Conservation (phyloP, 2,329 filamentous ascomycete species). For the Diaporthe australafricana region DNA sequence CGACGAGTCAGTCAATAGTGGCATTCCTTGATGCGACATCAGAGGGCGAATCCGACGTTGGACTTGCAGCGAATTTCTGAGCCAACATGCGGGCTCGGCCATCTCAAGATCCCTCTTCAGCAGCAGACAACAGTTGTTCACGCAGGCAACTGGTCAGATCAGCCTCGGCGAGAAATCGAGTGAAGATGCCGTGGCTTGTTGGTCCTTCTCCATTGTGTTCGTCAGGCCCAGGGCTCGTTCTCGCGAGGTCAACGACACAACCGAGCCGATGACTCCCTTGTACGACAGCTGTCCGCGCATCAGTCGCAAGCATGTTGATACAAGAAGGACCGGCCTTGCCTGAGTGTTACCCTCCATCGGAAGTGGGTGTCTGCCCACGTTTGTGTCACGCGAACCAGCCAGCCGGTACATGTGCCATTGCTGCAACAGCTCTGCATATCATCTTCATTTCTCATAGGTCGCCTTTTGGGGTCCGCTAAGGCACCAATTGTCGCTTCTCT, state of each 20-base stretch:
- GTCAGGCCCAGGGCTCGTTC: background rate
- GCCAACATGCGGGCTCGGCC: background rate
- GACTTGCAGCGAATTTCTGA: background rate
- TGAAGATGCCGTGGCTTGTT: background rate
- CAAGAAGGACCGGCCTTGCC: background rate
- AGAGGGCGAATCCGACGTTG: background rate
- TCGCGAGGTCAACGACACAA: background rate
- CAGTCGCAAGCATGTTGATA: background rate
- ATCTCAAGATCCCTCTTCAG: background rate
- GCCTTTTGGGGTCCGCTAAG: conserved; percentile 1
- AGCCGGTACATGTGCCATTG: background rate
- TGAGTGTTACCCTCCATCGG: background rate
- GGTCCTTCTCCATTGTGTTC: background rate
- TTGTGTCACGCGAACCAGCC: conserved; percentile 8
- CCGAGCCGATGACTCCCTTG: background rate
- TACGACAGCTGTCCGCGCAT: no score
- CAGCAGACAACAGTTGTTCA: background rate
- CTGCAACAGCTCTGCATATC: background rate
- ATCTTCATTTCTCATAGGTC: background rate
- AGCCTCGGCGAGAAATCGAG: background rate
- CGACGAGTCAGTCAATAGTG: background rate
- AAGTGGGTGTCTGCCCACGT: background rate
- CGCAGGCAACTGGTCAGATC: background rate
- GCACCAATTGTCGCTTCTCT: background rate
- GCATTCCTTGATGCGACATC: background rate